Evolutionary conservation across 306 rosid genomes (phyloP), one percentile per base, ranked within the genome.

Genomic region (Hippophae tibetana): DNA sequence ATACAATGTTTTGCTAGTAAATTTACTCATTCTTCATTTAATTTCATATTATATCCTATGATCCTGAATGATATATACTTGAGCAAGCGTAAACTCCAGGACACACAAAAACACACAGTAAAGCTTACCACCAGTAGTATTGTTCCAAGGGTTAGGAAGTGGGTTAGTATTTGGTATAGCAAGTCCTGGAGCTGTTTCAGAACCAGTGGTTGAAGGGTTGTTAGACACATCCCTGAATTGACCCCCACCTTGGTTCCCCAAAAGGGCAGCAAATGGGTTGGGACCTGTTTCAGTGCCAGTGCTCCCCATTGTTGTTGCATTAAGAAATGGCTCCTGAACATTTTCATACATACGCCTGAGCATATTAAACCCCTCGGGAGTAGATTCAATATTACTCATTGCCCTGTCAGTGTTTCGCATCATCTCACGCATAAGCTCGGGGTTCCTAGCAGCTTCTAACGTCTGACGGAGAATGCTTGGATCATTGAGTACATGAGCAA

Each of bases 321-420:
- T 79, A 62, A 82, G 72, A 63, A 82, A 82, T 10, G 88, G 88
- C 60, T 82, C 88, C 76, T 82, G 88, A 59, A 82, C 82, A 60
- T 82, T 82, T 72, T 82, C 88, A 69, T 82, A 79, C 88, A 82
- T 82, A 41, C 88, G 82, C 63, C 88, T 76, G 45, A 82, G 84
- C 88, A 82, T 82, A 68, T 82, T 82, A 60, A 82, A 82, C 26
- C 88, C 88, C 77, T 82, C 88, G 4, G 88, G 88, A n/a, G 84
- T 76, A 42, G 88, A 65, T 58, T 82, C 88, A 59, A 82, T 82
- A 58, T 82, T 82, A 58, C 88, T 82, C 88, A 82, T 82, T 4
- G 88, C 88, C 65, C 88, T 73, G 64, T 82, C 88, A 31, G 88
- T 76, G 71, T 82, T 82, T 54, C 88, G 75, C 88, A 82, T 82